Evolutionary conservation across 306 rosid species (phyloP), one percentile per base, ranked within the genome.

Genomic region (Quercus mongolica): DNA sequence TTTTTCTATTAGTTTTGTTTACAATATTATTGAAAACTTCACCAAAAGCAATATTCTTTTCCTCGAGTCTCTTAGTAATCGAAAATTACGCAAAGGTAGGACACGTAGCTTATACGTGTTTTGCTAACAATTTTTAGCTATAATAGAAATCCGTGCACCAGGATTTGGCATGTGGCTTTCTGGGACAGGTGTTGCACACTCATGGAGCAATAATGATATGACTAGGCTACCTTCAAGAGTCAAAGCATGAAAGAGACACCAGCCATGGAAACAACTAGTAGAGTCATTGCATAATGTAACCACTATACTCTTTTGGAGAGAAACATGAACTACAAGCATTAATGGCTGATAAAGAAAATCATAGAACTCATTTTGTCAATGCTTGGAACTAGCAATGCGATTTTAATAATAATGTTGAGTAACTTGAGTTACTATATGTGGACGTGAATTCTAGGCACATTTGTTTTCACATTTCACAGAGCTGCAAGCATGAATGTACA

Each of bases 91-190:
- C 44, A 28, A 4, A 64, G 19, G 55, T 30, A 56, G 75, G 82
- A 81, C 82, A 70, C 62, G 72, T 72, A 35, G 76, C 72, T 14
- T 73, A 70, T 71, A 76, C 59, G 75, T 83, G 69, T 63, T 78
- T 14, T 17, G 21, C 33, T 65, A 5, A 46, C 71, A 70, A 78
- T 59, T 76, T 81, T 13, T 61, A 5, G 68, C 28, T 41, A 12
- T 70, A 6, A 17, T 44, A 19, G 8, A 18, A 23, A 69, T 56
- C 57, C 15, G 31, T 7, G 63, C 13, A 14, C 57, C 6, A 15
- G 25, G 62, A 58, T 28, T 57, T 28, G 33, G 71, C 33, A 46
- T 33, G 41, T 67, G 80, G 67, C 65, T 12, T 5, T 30, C 56
- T 64, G 61, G n/a, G 78, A 57, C 80, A 49, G 49, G 49, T 59